Base-by-base conservation (phyloP, 202 grass and related monocot genomes). In the Setaria viridis region DNA sequence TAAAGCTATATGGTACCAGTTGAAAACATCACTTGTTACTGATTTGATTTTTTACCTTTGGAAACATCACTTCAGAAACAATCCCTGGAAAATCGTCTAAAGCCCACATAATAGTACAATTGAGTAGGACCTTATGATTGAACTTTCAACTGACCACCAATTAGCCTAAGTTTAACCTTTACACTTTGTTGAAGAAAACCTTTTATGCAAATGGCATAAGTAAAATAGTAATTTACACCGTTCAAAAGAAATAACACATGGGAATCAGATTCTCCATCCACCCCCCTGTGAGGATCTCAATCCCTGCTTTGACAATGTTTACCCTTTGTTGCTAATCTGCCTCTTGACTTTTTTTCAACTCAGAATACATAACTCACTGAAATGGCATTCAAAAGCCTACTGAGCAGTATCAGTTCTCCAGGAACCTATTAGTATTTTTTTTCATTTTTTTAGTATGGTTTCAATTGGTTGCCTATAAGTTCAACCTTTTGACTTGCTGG, bases 311-410 rank as follows among this genome's bases (percentile, higher is more conserved):
- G 13, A 11, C 49, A 81, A 32, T 45, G 13, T 53, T 34, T 25
- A 70, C 9, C 35, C 1, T 72, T 72, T 72, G 37, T 33, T 13
- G 67, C 67, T 47, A 41, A 59, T 45, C 20, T 4, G 21, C 50
- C 11, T 81, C 16, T 81, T 81, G 4, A 77, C 67, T 54, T 56
- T 43, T 19, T 13, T 71, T 70, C 37, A 25, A 34, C 30, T 82
- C 25, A 25, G 25, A 25, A 25, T 5, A 73, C 25, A 72, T 10
- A 30, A 9, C 6, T 45, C n/a, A 29, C 0, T 29, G 11, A 7
- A 29, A 70, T n/a, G 30, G 9, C 63, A 59, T 3, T 67, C 34
- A 3, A 67, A 67, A 67, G 34, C 64, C 34, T 37, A 41, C 33
- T 19, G 34, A 39, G 34, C 64, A 67, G 1, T 37, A 66, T 35